phyloP scores from a whole-genome alignment of 2,329 filamentous ascomycete genomes.

The Neofusicoccum kwambonambiense region DNA sequence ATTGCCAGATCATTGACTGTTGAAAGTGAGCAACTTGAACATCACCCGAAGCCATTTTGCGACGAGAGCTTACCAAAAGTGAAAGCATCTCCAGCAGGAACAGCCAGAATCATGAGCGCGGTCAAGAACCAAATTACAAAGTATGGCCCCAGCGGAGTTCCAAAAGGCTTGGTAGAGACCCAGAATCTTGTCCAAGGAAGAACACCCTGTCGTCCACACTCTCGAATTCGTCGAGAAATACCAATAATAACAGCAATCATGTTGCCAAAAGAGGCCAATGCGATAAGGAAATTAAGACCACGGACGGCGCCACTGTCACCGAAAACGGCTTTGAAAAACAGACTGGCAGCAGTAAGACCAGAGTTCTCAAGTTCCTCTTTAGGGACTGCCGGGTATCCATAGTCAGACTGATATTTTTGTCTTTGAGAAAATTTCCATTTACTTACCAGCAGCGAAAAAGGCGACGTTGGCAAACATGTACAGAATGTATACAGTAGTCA shows the following conservation, averaged over 20 bases:
- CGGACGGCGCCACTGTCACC: conserved; percentile 56
- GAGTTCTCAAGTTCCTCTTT: conserved; percentile 65
- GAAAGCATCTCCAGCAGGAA: conserved; percentile 64
- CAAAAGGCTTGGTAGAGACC: conserved; percentile 63
- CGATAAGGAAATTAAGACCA: conserved; percentile 60
- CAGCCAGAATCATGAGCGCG: conserved; percentile 58
- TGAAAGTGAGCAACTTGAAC: neutral
- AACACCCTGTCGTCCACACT: conserved; percentile 62
- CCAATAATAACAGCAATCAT: conserved; percentile 70
- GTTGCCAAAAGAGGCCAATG: conserved; percentile 67
- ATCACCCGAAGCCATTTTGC: neutral
- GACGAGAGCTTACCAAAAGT: conserved; percentile 50
- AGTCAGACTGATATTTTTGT: neutral
- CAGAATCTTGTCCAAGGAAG: conserved; percentile 61
- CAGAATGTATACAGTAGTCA: conserved; percentile 61
- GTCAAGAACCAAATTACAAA: conserved; percentile 58
- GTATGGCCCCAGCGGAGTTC: conserved; percentile 62
- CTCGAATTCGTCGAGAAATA: conserved; percentile 61
- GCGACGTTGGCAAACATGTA: conserved; percentile 66
- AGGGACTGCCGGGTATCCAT: conserved; percentile 40
- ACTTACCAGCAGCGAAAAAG: conserved; percentile 62
- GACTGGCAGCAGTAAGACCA: conserved; percentile 65
- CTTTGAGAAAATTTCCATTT: neutral
- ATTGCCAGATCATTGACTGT: conserved; percentile 59
- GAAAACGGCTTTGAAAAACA: conserved; percentile 66